Evolutionary conservation across 164 flowering plant species (phyloP).

Genomic region (Echeveria elegans): DNA sequence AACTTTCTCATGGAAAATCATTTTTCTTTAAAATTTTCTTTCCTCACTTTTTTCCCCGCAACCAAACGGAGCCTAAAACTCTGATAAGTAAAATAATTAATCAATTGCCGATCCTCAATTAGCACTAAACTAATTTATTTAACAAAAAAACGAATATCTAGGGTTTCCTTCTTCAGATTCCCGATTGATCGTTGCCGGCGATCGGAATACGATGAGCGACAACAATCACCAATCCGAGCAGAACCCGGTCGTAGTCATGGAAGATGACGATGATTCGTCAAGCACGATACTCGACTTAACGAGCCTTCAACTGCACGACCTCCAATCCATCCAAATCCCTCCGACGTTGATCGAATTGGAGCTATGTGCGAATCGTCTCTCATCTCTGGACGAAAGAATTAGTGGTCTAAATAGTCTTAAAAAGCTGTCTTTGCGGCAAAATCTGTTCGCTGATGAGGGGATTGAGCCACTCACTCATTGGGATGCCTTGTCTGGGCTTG

Average conservation of each 20-base stretch:
- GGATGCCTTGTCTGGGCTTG: constrained; percentile 52
- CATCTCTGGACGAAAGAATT: constrained; percentile 65
- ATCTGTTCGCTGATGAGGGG: constrained; percentile 61
- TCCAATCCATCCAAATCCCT: constrained; percentile 63
- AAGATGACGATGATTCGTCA: constrained; percentile 18
- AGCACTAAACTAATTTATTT: too few species aligned
- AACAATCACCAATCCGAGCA: background rate
- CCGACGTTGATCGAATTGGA: constrained; percentile 62
- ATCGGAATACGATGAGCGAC: background rate
- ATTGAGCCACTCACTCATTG: constrained; percentile 54
- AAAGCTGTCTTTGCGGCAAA: constrained; percentile 83
- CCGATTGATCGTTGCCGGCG: background rate
- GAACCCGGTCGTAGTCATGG: background rate
- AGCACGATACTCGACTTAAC: constrained; percentile 61
- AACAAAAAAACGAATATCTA: too few species aligned
- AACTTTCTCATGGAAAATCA: too few species aligned
- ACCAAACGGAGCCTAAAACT: too few species aligned
- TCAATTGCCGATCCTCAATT: too few species aligned
- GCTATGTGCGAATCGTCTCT: constrained; percentile 71
- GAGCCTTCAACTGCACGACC: constrained; percentile 82
- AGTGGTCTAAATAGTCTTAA: constrained; percentile 57
- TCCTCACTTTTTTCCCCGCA: too few species aligned
- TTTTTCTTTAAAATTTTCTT: too few species aligned
- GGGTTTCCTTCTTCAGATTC: background rate
- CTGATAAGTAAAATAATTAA: too few species aligned